Base-by-base conservation (phyloP, 2,329 filamentous ascomycete genomes). In the Ophiocordyceps sinensis region DNA sequence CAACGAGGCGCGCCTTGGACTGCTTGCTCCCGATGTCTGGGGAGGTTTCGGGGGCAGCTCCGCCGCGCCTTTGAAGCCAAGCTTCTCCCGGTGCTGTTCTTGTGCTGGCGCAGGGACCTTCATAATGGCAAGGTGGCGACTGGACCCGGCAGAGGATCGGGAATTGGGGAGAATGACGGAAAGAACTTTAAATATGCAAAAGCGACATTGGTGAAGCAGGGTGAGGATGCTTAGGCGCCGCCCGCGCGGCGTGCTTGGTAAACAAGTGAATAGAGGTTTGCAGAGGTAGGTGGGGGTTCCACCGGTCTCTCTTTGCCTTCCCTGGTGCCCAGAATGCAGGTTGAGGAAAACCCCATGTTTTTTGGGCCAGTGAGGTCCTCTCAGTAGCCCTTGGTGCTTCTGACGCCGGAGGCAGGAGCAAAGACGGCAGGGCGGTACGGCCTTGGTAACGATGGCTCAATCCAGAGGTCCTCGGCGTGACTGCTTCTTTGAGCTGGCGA, bases 401-500 rank as follows among this genome's bases (percentile, higher is more conserved):
- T 30, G 11, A 30, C 14, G 5, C 11, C 10, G 14, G 5, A 11
- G 10, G 10, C 29, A 14, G 5, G 11, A 11, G 3, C 11, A 30
- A 30, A 5, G 29, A 11, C 29, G 11, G 26, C 26, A 30, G 15
- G 15, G 14, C 28, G 14, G 13, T 10, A 28, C 23, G 15, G 17
- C 14, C 14, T 37, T 14, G 14, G 11, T 28, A 15, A 15, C n/a
- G 13, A n/a, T 30, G n/a, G 9, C 28, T 55, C 48, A 58, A n/a
- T 51, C 45, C 3, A 50, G 50, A n/a, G 54, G 50, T 2, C 63
- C 61, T 50, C 56, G 62, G 14, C 70, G 61, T 26, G 51, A 61
- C 41, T 67, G 59, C 48, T 75, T 75, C 56, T 75, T 75, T 8
- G 57, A 58, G 46, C 68, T 67, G 14, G 61, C 56, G 10, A 64